Percentiles rank a stretch among this genome's conserved stretches.
Evolutionary conservation across 2,329 filamentous ascomycete genomes (phyloP).

Genomic region (Pseudogymnoascus sp.): DNA sequence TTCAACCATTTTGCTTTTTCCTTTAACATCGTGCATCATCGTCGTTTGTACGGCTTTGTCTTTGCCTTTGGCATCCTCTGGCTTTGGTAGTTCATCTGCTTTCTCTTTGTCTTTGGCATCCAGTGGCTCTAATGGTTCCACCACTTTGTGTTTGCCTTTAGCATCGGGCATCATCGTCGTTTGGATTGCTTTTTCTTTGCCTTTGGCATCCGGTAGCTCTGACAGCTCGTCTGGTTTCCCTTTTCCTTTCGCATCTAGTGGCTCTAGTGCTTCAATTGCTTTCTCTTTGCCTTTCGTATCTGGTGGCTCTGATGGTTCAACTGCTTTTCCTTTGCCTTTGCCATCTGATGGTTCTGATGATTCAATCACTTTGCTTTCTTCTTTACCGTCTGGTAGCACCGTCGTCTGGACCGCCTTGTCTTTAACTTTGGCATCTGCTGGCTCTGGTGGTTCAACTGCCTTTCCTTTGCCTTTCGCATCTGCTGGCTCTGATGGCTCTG

Average conservation of each 20-base stretch:
- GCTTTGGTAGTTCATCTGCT: not conserved
- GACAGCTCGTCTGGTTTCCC: not conserved
- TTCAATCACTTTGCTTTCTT: not conserved
- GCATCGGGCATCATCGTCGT: not conserved
- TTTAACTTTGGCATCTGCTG: not conserved
- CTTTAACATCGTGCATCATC: not conserved
- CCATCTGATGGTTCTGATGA: not conserved
- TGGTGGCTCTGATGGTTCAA: not conserved
- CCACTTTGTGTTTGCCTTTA: no score
- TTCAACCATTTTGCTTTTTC: not conserved
- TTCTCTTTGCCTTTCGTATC: not conserved
- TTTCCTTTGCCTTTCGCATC: not conserved
- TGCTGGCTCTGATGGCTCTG: not conserved
- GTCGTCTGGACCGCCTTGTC: not conserved
- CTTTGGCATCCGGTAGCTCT: not conserved
- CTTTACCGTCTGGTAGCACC: not conserved
- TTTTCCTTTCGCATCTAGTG: not conserved
- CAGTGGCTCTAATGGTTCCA: not conserved
- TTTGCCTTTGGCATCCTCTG: not conserved
- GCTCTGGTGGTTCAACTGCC: not conserved
- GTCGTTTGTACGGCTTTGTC: not conserved
- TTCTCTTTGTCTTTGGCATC: not conserved
- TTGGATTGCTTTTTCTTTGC: not conserved
- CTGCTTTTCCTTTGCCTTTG: not conserved
- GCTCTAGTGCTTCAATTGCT: not conserved